Conservation (phyloP, 371 early-diverging fungal genomes). For the Lichtheimia ramosa region DNA sequence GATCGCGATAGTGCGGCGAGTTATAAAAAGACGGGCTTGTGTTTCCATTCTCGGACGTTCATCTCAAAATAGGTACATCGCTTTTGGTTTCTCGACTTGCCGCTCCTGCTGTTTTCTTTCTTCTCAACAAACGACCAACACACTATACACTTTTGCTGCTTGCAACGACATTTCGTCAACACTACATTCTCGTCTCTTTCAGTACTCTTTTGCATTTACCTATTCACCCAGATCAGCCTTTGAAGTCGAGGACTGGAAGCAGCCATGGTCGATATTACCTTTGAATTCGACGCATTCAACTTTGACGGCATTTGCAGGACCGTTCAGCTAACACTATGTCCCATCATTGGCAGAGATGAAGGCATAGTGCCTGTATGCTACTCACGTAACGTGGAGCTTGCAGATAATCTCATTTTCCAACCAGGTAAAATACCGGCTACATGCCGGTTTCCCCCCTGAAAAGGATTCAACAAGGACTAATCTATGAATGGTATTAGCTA, state of each 20-base stretch:
- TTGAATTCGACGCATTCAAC: conserved; percentile 45
- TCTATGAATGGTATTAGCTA: conserved; percentile 31
- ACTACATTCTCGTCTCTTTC: too few species aligned
- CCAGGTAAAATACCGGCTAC: conserved; percentile 59
- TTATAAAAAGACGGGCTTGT: too few species aligned
- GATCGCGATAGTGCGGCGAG: too few species aligned
- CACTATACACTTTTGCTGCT: too few species aligned
- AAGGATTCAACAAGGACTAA: neutral
- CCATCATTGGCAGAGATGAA: conserved; percentile 75
- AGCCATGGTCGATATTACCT: conserved; percentile 40
- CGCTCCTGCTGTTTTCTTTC: neutral
- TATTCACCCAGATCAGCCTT: too few species aligned
- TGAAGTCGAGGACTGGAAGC: too few species aligned
- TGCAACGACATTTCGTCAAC: too few species aligned
- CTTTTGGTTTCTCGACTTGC: neutral
- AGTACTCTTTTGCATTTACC: too few species aligned
- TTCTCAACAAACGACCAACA: neutral
- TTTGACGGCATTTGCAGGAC: conserved; percentile 86
- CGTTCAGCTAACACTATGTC: conserved; percentile 84
- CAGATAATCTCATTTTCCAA: conserved; percentile 83
- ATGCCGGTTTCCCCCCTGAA: neutral
- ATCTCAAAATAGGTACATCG: too few species aligned
- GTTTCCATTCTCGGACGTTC: too few species aligned
- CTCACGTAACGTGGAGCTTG: conserved; percentile 87
- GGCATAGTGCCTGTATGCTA: conserved; percentile 90